Conservation (phyloP, 208 protist genomes). For the Leishmania tarentolae region DNA sequence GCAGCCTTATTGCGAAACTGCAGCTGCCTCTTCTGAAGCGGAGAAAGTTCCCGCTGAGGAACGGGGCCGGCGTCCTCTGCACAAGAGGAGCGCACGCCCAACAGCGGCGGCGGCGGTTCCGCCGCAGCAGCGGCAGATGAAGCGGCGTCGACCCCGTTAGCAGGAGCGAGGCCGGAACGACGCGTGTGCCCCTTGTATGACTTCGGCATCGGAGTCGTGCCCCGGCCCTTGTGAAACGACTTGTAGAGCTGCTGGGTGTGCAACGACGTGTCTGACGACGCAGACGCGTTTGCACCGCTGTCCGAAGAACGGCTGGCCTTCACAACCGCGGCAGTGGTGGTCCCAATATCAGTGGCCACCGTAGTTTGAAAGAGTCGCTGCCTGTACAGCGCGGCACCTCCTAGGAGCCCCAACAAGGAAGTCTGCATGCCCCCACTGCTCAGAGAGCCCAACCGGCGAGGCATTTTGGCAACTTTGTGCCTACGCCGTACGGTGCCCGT, state of each 20-base stretch:
- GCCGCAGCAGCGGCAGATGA: slow-evolving; percentile 12
- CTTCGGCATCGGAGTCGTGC: slow-evolving; percentile 48
- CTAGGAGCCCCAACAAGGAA: neutral
- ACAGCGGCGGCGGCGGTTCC: slow-evolving; percentile 9
- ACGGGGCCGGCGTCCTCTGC: slow-evolving; percentile 72
- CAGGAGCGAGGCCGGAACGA: slow-evolving; percentile 8
- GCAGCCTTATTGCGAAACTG: slow-evolving; percentile 80
- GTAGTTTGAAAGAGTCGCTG: slow-evolving; percentile 19
- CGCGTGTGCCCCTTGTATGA: slow-evolving; percentile 20
- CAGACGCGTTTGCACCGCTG: neutral
- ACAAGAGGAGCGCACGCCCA: slow-evolving; percentile 70
- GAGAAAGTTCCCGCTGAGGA: slow-evolving; percentile 58
- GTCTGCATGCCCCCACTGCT: neutral
- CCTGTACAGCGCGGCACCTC: neutral
- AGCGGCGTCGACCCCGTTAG: neutral
- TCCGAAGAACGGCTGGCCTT: neutral
- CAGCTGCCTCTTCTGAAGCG: slow-evolving; percentile 84
- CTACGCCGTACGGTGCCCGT: neutral
- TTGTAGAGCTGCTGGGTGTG: slow-evolving; percentile 68
- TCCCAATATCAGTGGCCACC: neutral
- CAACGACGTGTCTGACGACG: neutral
- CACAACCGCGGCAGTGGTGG: neutral
- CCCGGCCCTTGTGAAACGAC: slow-evolving; percentile 71
- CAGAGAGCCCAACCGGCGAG: slow-evolving; percentile 11
- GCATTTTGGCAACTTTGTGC: neutral